Base-by-base conservation (phyloP, 305 asterid genomes). In the Fraxinus floribunda region DNA sequence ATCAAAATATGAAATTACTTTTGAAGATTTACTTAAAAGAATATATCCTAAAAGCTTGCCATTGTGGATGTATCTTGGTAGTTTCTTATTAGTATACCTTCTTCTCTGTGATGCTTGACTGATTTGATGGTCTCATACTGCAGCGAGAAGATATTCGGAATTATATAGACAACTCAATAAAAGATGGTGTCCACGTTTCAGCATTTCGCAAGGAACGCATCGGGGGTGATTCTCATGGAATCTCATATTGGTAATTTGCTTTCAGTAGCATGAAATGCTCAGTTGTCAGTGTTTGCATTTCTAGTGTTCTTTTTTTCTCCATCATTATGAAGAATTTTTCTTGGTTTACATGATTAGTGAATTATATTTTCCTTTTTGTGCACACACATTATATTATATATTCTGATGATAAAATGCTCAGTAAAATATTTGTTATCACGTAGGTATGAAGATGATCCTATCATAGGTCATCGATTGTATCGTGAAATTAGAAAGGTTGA, bases 131-230 rank as follows among this genome's bases (percentile, higher is more conserved):
- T 79, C 77, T 81, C 86, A 57, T 92, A 89, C 80, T 89, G 92
- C 98, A 96, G 99, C 99, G 92, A 94, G 99, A 96, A 83, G 99
- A 96, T 87, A 91, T 94, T 75, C 88, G 96, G 79, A 91, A 82
- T 90, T 89, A 90, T 84, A 94, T 96, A 86, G 99, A 96, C 10
- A 88, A 85, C 85, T 92, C 98, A n/a, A 34, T 96, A 83, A 96
- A 96, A 87, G 92, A 88, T 70, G 98, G 98, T 66, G 78, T 71
- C 86, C 93, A 84, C 82, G 89, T 91, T 73, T 93, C 98, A 71
- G 78, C 92, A 73, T 96, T 96, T 82, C 93, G 98, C 44, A 94
- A 94, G 88, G 95, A 93, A 77, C 93, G 98, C 60, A 81, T 93
- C 60, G 98, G 99, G 41, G 98, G 98, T 76, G 97, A 94, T 89